A percentile compares a stretch with the other conserved stretches of the same genome.
Conservation (phyloP, 1,139 yeast genomes). For the Zygosaccharomyces sapae region DNA sequence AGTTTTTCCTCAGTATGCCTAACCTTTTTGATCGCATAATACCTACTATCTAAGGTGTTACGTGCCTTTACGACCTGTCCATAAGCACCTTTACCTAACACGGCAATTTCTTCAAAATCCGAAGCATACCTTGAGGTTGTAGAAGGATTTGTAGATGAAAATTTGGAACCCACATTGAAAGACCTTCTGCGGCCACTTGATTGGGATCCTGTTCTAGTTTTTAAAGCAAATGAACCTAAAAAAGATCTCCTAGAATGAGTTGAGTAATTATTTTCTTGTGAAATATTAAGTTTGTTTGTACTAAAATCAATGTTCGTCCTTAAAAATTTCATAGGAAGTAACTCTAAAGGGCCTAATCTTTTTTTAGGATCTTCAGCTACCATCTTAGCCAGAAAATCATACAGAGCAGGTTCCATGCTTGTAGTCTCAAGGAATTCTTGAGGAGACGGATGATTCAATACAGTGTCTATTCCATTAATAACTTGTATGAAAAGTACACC, state of each 20-base stretch:
- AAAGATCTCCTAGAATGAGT: conserved; percentile 12
- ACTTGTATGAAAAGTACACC: conserved; percentile 76
- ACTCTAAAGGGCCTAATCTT: conserved; percentile 77
- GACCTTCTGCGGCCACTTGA: conserved; percentile 38
- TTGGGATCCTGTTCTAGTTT: conserved; percentile 25
- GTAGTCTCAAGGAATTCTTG: conserved; percentile 53
- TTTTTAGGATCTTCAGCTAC: conserved; percentile 63
- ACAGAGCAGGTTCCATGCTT: conserved; percentile 50
- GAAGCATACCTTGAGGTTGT: conserved; percentile 57
- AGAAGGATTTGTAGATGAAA: conserved; percentile 33
- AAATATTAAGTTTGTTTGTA: conserved; percentile 19
- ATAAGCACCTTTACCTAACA: conserved; percentile 92
- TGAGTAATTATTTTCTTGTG: conserved; percentile 12
- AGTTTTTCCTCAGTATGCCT: conserved; percentile 76
- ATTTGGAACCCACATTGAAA: conserved; percentile 39
- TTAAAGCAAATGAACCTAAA: conserved; percentile 13
- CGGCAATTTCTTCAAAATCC: conserved; percentile 91
- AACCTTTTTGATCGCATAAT: conserved; percentile 89
- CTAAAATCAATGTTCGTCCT: conserved; percentile 56
- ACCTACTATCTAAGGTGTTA: conserved; percentile 87
- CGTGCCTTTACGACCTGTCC: conserved; percentile 97
- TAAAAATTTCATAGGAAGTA: conserved; percentile 75
- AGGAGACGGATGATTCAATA: conserved; percentile 56
- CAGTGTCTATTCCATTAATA: conserved; percentile 59
- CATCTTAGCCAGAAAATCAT: conserved; percentile 63